Evolutionary conservation across 2,329 filamentous ascomycete genomes (phyloP).

Genomic region (Ophioceras dolichostomum): DNA sequence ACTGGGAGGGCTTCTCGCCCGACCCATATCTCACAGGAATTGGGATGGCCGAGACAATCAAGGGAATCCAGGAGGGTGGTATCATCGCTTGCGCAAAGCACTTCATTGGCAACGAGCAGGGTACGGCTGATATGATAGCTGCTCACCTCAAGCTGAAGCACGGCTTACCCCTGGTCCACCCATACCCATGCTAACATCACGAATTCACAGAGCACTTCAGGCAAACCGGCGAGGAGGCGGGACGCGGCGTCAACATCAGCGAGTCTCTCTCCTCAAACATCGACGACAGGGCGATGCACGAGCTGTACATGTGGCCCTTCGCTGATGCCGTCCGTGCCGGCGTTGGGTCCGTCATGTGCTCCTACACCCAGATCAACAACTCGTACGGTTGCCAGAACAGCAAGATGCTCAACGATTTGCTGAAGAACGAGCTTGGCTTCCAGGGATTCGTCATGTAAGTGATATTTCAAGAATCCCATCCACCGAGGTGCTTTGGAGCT

Average conservation of each 20-base stretch:
- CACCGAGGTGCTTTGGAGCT: no score
- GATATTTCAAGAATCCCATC: no score
- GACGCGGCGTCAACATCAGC: slow-evolving; percentile 49
- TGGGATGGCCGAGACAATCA: slow-evolving; percentile 60
- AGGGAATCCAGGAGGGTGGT: slow-evolving; percentile 68
- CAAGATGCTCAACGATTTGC: slow-evolving; percentile 45
- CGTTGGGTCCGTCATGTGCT: slow-evolving; percentile 35
- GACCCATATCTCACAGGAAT: slow-evolving; percentile 66
- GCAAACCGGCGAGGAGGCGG: slow-evolving; percentile 41
- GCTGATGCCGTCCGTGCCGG: slow-evolving; percentile 47
- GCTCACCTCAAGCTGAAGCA: background rate
- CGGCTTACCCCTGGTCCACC: no score
- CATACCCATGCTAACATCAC: slow-evolving; percentile 8
- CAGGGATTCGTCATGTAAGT: slow-evolving; percentile 53
- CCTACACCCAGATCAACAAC: slow-evolving; percentile 54
- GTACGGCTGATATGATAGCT: slow-evolving; percentile 14
- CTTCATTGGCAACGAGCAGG: slow-evolving; percentile 57
- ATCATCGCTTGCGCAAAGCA: slow-evolving; percentile 72
- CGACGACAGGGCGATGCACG: slow-evolving; percentile 48
- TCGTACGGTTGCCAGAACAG: slow-evolving; percentile 56
- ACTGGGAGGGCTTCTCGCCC: slow-evolving; percentile 61
- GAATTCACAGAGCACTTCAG: slow-evolving; percentile 57
- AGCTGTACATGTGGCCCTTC: slow-evolving; percentile 53
- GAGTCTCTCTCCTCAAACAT: slow-evolving; percentile 41
- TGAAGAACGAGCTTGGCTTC: slow-evolving; percentile 56